Evolutionary conservation across 495 filamentous ascomycete genomes (phyloP).

Genomic region (Bryoglossum gracile): DNA sequence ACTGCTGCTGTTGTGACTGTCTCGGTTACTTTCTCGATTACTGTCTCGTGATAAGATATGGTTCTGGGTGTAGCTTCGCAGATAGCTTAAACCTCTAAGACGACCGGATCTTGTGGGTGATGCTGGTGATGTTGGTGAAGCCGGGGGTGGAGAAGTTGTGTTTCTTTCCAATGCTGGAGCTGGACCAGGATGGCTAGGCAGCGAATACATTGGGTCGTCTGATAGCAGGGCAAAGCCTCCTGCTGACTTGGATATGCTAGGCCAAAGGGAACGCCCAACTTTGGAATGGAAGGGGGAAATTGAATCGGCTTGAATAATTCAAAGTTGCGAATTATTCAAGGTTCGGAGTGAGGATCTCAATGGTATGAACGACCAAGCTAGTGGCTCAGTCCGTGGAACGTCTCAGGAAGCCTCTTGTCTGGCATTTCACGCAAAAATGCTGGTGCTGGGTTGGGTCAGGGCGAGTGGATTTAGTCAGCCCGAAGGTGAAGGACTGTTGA

Average conservation of each 20-base stretch:
- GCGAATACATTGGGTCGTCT: constrained; percentile 20
- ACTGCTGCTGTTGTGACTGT: constrained; percentile 28
- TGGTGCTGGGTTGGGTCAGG: no score
- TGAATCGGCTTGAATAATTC: no score
- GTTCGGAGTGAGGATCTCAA: no score
- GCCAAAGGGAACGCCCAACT: not conserved
- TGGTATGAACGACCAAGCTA: constrained; percentile 1
- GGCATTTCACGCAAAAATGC: constrained; percentile 14
- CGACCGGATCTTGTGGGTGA: constrained; percentile 44
- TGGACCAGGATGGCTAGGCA: constrained; percentile 14
- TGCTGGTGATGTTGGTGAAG: constrained; percentile 18
- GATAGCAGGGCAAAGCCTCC: no score
- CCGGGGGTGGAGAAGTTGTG: constrained; percentile 6
- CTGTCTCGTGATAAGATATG: constrained; percentile 50
- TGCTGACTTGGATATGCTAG: no score
- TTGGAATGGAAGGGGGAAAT: no score
- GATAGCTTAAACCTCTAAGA: constrained; percentile 64
- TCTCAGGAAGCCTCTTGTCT: constrained; percentile 10
- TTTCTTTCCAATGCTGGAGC: constrained; percentile 6
- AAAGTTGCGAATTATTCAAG: no score
- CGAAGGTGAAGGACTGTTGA: no score
- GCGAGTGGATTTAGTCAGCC: no score
- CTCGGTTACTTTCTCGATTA: constrained; percentile 29
- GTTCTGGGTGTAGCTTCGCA: constrained; percentile 64
- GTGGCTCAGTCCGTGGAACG: constrained; percentile 9